Evolutionary conservation across 768 basidiomycete species (phyloP).

Genomic region (Naganishia vishniacii): DNA sequence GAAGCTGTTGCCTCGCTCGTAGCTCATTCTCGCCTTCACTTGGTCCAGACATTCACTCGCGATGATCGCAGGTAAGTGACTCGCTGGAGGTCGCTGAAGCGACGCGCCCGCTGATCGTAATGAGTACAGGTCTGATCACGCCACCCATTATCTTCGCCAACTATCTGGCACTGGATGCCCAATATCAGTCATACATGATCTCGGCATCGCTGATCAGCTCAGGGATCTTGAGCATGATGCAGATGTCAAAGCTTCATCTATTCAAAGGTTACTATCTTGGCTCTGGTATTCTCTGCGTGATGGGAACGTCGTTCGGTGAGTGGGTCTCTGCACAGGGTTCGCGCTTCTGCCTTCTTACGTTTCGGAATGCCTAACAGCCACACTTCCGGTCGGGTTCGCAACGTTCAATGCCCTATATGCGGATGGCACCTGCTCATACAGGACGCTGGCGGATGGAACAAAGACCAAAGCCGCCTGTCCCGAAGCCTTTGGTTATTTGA

Average conservation of each 20-base stretch:
- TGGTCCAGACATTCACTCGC: slow-evolving; percentile 59
- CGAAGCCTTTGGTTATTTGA: slow-evolving; percentile 70
- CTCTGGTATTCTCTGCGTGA: slow-evolving; percentile 74
- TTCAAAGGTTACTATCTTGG: slow-evolving; percentile 63
- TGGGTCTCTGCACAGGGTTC: no score
- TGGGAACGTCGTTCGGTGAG: slow-evolving; percentile 51
- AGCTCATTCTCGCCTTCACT: neutral
- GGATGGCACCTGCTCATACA: slow-evolving; percentile 69
- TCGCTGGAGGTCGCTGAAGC: no score
- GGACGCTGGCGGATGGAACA: slow-evolving; percentile 58
- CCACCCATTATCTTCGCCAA: slow-evolving; percentile 76
- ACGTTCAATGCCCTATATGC: slow-evolving; percentile 67
- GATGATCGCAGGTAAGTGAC: slow-evolving; percentile 58
- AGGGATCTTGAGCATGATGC: slow-evolving; percentile 54
- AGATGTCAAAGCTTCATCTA: slow-evolving; percentile 66
- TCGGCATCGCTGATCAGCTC: slow-evolving; percentile 73
- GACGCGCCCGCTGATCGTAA: neutral
- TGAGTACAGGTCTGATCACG: slow-evolving; percentile 59
- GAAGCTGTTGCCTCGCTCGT: slow-evolving; percentile 50
- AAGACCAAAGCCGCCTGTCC: slow-evolving; percentile 62
- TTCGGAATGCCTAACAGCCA: slow-evolving; percentile 52
- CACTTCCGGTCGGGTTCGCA: slow-evolving; percentile 66
- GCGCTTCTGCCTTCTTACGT: neutral
- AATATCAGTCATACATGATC: slow-evolving; percentile 68
- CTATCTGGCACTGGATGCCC: slow-evolving; percentile 57